Evolutionary conservation across 225 moss, liverwort and hornwort species (phyloP), one percentile per base, ranked within the genome.

Genomic region (Pleurozium schreberi): DNA sequence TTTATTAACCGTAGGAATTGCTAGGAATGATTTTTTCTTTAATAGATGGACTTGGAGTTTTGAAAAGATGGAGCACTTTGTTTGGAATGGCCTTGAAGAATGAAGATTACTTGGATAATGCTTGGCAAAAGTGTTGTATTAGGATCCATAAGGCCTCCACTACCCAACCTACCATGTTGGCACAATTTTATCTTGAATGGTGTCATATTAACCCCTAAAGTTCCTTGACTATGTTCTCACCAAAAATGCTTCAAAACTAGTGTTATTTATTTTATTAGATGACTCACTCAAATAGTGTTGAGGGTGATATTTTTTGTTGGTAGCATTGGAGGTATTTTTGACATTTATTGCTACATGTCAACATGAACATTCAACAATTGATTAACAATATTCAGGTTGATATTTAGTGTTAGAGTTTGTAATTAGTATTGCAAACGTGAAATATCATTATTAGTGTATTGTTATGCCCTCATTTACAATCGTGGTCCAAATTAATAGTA

Each of bases 301-400:
- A 22, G 0, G 1, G 5, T 50, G 12, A 21, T 2, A 0, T 21
- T 52, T 33, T 12, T 12, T 33, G 1, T 34, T 52, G 22, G 3
- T 76, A 76, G 22, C 2, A 52, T 76, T 34, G 52, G 3, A 52
- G 3, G 5, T 34, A 52, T 22, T 14, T 0, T 34, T 22, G 3
- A 76, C 22, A 36, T 36, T 76, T 76, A 22, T 52, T 50, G 26
- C 21, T 53, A 52, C 1, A 36, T 76, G 14, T 36, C 22, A 53
- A 76, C 0, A 22, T 9, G 4, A 36, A 36, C 3, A 53, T 3
- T 38, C 14, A 14, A 77, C 38, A 38, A 2, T 52, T 76, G 76
- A 76, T 25, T 14, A 38, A 23, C 15, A 53, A 4, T 53, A 6
- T 36, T 53, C 1, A 36, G 0, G 0, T 36, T 36, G 14, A 14